Base-by-base conservation (phyloP, 2,329 filamentous ascomycete genomes). In the Salinomyces thailandicus region DNA sequence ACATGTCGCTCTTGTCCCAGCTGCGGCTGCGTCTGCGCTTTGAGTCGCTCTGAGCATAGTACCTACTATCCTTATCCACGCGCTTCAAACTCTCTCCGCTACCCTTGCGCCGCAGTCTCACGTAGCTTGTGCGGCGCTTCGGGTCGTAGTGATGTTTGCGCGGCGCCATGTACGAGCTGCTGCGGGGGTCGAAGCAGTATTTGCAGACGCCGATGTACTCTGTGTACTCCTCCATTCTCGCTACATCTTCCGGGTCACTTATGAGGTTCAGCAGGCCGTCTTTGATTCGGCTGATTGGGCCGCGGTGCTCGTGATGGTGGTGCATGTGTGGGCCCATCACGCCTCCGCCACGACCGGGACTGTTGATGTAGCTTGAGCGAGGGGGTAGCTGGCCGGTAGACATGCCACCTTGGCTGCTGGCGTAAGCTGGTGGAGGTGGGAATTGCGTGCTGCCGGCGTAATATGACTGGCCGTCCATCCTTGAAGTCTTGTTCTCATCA, bases 141-240 rank as follows among this genome's bases (percentile, higher is more conserved):
- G 55, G 27, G 14, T 47, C 46, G 50, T 74, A 74, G 47, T 76
- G 61, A 49, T 80, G 76, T 45, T 71, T 72, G 35, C 76, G 66
- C 5, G 76, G 76, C 0, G 75, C 76, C 51, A 78, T 68, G 41
- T 60, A 53, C 3, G 71, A 66, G 3, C 64, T 68, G 12, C 69
- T 71, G 6, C 68, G 64, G 5, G 75, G 75, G 41, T 78, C 74
- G 49, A 80, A 80, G 53, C 76, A 80, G 47, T 76, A 63, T 44
- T 69, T 75, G 59, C 76, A 80, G 2, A 79, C 71, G 15, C 76
- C 76, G 47, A 78, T 79, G 41, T 72, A 71, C 55, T 80, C 74
- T 1, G 75, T 79, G 49, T 80, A 80, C 51, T 79, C 75, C 54
- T 80, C 76, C 61, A 77, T 79, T 51, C 71, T 71, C 13, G 67